phyloP scores from a whole-genome alignment of 164 flowering plant genomes.

The Annona cherimola region DNA sequence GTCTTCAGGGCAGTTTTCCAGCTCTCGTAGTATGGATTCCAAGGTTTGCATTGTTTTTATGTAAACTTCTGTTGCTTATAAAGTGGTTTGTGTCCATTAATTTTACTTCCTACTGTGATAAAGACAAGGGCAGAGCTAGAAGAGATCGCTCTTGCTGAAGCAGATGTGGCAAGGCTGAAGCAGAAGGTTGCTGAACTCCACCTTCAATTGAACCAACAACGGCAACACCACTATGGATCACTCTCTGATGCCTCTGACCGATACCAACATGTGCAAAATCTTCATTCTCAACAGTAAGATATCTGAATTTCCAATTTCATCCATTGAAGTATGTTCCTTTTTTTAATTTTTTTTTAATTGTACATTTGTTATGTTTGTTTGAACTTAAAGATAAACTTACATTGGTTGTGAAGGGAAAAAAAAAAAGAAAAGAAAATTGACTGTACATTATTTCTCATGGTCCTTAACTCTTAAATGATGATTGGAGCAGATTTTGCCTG shows the following conservation, averaged over 20 bases:
- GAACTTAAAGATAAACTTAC: too few species aligned
- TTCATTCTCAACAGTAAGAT: conserved; percentile 68
- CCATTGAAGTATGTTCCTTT: neutral
- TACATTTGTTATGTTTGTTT: too few species aligned
- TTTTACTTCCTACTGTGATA: conserved; percentile 23
- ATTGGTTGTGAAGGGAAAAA: too few species aligned
- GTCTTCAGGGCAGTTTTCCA: conserved; percentile 77
- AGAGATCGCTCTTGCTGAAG: conserved; percentile 98
- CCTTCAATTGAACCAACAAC: conserved; percentile 92
- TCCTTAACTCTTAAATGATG: too few species aligned
- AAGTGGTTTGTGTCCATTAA: neutral
- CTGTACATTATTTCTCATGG: too few species aligned
- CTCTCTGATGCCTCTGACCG: conserved; percentile 69
- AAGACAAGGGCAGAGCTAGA: conserved; percentile 99
- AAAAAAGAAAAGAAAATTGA: too few species aligned
- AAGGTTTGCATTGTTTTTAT: conserved; percentile 48
- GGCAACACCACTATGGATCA: conserved; percentile 86
- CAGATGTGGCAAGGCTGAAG: conserved; percentile 94
- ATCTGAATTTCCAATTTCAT: conserved; percentile 7
- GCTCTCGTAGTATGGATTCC: conserved; percentile 87
- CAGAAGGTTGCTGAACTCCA: conserved; percentile 98
- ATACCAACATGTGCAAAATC: conserved; percentile 57
- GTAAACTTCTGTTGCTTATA: neutral
- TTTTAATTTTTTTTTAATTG: too few species aligned
- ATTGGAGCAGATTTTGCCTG: too few species aligned